Evolutionary conservation across 2,329 filamentous ascomycete species (phyloP), one percentile per base, ranked within the genome.

Genomic region (Verticillium tricorpus): DNA sequence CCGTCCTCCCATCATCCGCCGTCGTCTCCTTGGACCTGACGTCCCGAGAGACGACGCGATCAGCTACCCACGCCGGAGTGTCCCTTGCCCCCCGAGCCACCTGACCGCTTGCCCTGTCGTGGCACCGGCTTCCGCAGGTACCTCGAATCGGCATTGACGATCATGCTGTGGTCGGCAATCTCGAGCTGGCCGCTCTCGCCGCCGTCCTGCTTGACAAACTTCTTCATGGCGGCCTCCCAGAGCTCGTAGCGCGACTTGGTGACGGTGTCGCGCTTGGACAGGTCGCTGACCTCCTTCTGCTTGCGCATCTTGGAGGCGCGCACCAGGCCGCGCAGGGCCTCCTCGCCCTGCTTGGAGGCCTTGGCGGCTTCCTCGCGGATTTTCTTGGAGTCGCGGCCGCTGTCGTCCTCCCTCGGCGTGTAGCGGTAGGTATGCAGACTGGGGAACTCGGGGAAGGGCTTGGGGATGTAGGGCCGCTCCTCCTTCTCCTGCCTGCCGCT

Each of bases 341-440:
- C 83, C 69, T 89, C 86, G 2, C 83, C 85, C 64, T 87, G 85
- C 66, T 85, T 82, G 9, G 85, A 84, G 56, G 85, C 84, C 60
- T 82, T 78, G 1, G 85, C 82, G 1, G 85, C 85, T 50, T 86
- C 83, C 60, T 85, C 82, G 28, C 85, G 80, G 55, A 87, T 84
- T 70, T 83, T 84, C 67, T 85, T 81, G 0, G 83, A 80, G 62
- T 87, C 82, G 8, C 78, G 76, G 17, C 73, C 71, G 19, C 73
- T 76, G 50, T 74, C 76, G 63, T 82, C 77, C 19, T 82, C 77
- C 37, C 81, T 79, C 2, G 82, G 82, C 0, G 86, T 89, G 68
- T 82, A 84, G 45, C 80, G 82, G 72, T 88, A 89, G 3, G 86
- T 89, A 67, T 89, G 85, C 56, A 83, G 84, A 70, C 85, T 87